Evolutionary conservation across 2,329 filamentous ascomycete species (phyloP), one percentile per base, ranked within the genome.

Genomic region (Phyllosticta capitalensis): DNA sequence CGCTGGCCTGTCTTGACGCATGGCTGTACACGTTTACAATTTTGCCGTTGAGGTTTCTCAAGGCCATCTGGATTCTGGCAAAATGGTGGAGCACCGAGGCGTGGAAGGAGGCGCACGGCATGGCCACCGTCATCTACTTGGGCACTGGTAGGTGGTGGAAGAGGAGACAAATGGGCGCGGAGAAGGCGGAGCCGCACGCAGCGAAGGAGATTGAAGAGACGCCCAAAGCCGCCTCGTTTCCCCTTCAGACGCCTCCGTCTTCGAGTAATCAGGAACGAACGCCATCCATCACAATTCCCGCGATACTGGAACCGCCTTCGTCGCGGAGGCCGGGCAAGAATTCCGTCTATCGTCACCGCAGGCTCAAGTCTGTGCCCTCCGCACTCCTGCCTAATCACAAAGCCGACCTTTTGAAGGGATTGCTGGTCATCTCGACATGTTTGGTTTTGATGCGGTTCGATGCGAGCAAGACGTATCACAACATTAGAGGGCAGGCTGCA

Each of bases 11-110:
- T 73, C 79, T 99, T 5, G 94, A 99, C 71, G 89, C 92, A 1
- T 99, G 92, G 91, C 82, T 99, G 1, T 94, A 96, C 74, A 95
- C 90, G 0, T 95, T 99, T 67, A 99, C 94, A 0, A 96, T 99
- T 52, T 78, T 99, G 0, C 94, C 94, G 0, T 81, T 99, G 61
- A 83, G 94, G 2, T 97, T 99, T 66, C 72, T 88, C 58, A 88
- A 92, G 61, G 92, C 94, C 0, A 67, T 92, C 0, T 84, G 83
- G 20, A 85, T 97, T 2, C 75, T 99, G 24, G 72, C 84, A 9
- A 81, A 83, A 62, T 97, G 92, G 81, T 95, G 90, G 89, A 79
- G 74, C 1, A 83, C 87, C 33, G 83, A 91, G 21, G 65, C 92
- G 1, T 79, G 79, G 4, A 88, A 86, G 63, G 92, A 97, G 71